A percentile compares a stretch with the other conserved stretches of the same genome.
phyloP scores from a whole-genome alignment of 495 filamentous ascomycete genomes.

The Jackrogersella minutella region DNA sequence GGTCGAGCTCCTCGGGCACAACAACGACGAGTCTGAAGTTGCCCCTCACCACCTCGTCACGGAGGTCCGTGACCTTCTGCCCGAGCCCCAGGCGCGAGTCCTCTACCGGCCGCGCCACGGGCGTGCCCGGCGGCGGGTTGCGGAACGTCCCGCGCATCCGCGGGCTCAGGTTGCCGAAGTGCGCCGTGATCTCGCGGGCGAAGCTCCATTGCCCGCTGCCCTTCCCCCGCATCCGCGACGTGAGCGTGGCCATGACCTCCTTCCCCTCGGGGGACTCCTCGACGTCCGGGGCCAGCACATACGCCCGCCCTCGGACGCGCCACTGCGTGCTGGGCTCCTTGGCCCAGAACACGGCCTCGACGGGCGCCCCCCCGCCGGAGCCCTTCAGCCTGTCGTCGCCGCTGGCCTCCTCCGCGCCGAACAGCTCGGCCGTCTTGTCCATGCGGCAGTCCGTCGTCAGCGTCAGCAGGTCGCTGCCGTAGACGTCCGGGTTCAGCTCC shows the following conservation, averaged over 20 bases:
- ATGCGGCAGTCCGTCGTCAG: conserved; percentile 90
- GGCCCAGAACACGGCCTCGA: conserved; percentile 88
- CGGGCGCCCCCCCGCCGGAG: conserved; percentile 69
- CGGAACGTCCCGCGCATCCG: conserved; percentile 79
- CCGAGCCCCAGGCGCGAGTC: conserved; percentile 66
- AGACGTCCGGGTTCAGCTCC: conserved; percentile 68
- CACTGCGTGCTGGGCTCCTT: conserved; percentile 77
- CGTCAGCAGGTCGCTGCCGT: conserved; percentile 75
- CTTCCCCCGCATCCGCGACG: conserved; percentile 54
- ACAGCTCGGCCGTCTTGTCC: conserved; percentile 79
- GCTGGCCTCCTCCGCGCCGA: conserved; percentile 49
- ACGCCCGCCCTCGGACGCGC: conserved; percentile 81
- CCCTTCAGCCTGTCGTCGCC: conserved; percentile 46
- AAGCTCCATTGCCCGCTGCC: conserved; percentile 65
- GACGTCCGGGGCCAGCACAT: conserved; percentile 66
- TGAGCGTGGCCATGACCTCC: conserved; percentile 55
- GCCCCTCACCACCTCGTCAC: conserved; percentile 71
- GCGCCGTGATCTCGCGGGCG: conserved; percentile 77
- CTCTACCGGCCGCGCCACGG: conserved; percentile 54
- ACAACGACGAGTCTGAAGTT: conserved; percentile 91
- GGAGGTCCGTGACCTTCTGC: conserved; percentile 71
- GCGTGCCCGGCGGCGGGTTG: conserved; percentile 76
- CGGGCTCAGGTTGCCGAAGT: conserved; percentile 88
- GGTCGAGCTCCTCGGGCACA: conserved; percentile 80
- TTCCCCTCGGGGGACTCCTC: conserved; percentile 57